These are phyloP conservation scores for Excoecaria agallocha DNA, from an alignment of 345 rosid genomes.

Conservation along the genomic window DNA sequence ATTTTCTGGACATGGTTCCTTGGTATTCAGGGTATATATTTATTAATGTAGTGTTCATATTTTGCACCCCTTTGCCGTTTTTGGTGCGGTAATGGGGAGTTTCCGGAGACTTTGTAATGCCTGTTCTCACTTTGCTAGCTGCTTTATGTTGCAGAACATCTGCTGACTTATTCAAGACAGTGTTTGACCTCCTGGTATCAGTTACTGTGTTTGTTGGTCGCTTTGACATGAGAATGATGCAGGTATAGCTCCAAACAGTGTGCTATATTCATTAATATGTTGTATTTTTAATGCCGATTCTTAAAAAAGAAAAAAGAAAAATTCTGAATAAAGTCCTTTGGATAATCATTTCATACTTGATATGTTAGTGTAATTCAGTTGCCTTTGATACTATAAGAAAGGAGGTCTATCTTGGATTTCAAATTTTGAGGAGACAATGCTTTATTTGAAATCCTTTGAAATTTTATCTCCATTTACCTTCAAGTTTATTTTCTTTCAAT, in stretches of 20 bases:
- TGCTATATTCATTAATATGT: neutral
- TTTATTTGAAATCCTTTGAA: too few species aligned
- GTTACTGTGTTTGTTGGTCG: constrained; percentile 98
- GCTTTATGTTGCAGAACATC: constrained; percentile 73
- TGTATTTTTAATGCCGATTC: neutral
- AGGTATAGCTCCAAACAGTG: constrained; percentile 43
- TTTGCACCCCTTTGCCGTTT: neutral
- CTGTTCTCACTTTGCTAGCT: constrained; percentile 27
- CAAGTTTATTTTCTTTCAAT: neutral
- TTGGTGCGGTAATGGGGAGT: neutral
- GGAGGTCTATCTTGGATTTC: neutral
- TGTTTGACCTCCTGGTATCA: constrained; percentile 94
- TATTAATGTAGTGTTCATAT: constrained; percentile 11
- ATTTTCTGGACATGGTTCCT: constrained; percentile 98
- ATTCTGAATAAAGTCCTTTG: neutral
- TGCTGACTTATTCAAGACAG: constrained; percentile 96
- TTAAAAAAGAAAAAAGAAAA: too few species aligned
- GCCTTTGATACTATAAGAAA: neutral
- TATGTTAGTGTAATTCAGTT: neutral
- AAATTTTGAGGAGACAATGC: neutral
- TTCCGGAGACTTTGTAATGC: constrained; percentile 8
- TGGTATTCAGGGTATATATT: constrained; percentile 94
- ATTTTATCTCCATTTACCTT: too few species aligned
- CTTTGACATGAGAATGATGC: constrained; percentile 99
- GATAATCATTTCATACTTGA: neutral